phyloP scores from a whole-genome alignment of 345 rosid genomes.

The Aurinia saxatilis region DNA sequence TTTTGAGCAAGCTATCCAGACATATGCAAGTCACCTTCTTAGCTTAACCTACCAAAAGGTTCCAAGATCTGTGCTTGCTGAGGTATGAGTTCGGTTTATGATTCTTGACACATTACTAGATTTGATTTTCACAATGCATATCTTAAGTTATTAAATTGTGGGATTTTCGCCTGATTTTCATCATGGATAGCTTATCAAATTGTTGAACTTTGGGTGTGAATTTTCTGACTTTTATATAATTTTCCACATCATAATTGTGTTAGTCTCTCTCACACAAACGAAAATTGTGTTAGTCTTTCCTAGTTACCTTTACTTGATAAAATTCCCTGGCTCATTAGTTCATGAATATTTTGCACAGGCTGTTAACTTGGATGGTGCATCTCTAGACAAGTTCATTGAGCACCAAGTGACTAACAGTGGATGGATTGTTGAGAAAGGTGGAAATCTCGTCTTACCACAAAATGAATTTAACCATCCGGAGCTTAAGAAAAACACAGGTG shows the following conservation, averaged over 20 bases:
- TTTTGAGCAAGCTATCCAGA: constrained; percentile 89
- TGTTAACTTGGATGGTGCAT: constrained; percentile 67
- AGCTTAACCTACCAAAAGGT: constrained; percentile 90
- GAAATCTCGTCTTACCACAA: constrained; percentile 47
- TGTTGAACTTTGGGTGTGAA: background rate
- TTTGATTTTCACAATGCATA: background rate
- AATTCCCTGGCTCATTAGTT: constrained; percentile 1
- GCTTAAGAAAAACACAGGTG: constrained; percentile 69
- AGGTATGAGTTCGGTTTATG: constrained; percentile 45
- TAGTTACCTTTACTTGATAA: background rate
- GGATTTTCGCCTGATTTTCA: background rate
- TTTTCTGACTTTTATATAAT: too few relatives aligned
- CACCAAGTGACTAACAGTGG: constrained; percentile 57
- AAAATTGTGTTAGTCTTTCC: too few relatives aligned
- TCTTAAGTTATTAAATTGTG: background rate
- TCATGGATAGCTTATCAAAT: too few relatives aligned
- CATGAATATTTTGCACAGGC: constrained; percentile 40
- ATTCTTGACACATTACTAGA: background rate
- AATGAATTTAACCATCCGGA: constrained; percentile 83
- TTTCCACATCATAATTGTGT: background rate
- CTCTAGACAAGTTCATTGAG: constrained; percentile 82
- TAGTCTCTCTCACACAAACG: too few relatives aligned
- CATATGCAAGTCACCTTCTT: constrained; percentile 79
- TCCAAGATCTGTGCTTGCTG: constrained; percentile 80
- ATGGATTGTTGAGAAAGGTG: constrained; percentile 72